Evolutionary conservation across 495 filamentous ascomycete species (phyloP), one percentile per base, ranked within the genome.

Genomic region (Talaromyces liani): DNA sequence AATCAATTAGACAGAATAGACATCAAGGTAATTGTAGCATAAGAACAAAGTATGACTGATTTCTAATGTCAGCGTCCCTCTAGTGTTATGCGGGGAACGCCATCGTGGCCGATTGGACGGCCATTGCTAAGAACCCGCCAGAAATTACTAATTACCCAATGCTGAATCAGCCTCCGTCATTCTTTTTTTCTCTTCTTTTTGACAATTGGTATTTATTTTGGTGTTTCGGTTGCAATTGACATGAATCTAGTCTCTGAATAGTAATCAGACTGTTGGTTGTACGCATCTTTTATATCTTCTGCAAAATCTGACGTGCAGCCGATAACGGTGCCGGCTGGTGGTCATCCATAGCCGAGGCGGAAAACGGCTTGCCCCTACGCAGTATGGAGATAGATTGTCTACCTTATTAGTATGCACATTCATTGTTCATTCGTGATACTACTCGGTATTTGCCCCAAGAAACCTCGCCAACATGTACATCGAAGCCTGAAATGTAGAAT

Each of bases 81-180:
- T 24, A 24, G 25, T 33, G 5, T 60, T 60, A 62, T 62, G 60
- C 60, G 60, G 60, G 47, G 60, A 62, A 62, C 34, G 20, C 24
- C 58, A 49, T 49, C 27, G 41, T n/a, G 27, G 60, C 45, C 36
- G 41, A 54, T 54, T 54, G 51, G 51, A 16, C 22, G 51, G 18
- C 41, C 2, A 49, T 20, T 20, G 45, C n/a, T 49, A 9, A 49
- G 45, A 49, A 49, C 18, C 45, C 45, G 45, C 45, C n/a, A 20
- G 45, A 49, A 20, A 49, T 49, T 49, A 49, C 18, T 49, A 49
- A 55, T 25, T 55, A 29, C 12, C 24, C 20, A 29, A 55, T 55
- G 51, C 51, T 55, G 51, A 55, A 55, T 55, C 51, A 55, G 51
- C 51, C 39, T 16, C 39, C 7, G 39, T 45, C 39, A 7, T 36